A percentile compares a stretch with the other conserved stretches of the same genome.
phyloP scores from a whole-genome alignment of 306 rosid genomes.

The Casuarina glauca region DNA sequence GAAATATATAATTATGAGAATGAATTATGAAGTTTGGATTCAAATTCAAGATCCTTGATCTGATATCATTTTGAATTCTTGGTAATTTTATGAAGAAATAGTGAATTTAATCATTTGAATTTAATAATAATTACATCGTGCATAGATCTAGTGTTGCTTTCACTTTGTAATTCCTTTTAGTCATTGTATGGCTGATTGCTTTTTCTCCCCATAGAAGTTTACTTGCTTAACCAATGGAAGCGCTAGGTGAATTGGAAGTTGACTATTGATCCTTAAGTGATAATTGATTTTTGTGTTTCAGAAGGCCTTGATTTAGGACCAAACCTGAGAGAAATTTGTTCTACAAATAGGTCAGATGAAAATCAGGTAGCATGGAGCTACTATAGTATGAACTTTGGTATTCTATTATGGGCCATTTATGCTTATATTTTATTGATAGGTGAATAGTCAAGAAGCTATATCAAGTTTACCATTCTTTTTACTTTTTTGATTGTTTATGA shows the following conservation, averaged over 20 bases:
- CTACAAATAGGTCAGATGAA: conserved; percentile 84
- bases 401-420: conserved; percentile 14
- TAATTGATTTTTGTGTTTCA: conserved; percentile 39
- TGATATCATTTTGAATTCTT: too few species aligned
- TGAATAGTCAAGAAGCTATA: conserved; percentile 1
- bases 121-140: neutral
- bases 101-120: too few species aligned
- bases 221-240: conserved; percentile 20
- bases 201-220: conserved; percentile 12
- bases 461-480: conserved; percentile 6
- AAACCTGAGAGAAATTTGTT: conserved; percentile 82
- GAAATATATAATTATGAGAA: too few species aligned
- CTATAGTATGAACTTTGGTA: conserved; percentile 9
- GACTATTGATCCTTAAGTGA: conserved; percentile 10
- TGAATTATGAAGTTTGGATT: too few species aligned
- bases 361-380: conserved; percentile 60
- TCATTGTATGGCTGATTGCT: neutral
- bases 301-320: conserved; percentile 77
- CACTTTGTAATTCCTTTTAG: neutral
- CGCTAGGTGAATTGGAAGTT: conserved; percentile 13
- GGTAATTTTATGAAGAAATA: too few species aligned
- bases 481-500: neutral
- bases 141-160: neutral
- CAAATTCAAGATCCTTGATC: too few species aligned
- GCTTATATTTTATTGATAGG: conserved; percentile 21